phyloP scores from a whole-genome alignment of 495 filamentous ascomycete species.

The Entonaema liquescens region DNA sequence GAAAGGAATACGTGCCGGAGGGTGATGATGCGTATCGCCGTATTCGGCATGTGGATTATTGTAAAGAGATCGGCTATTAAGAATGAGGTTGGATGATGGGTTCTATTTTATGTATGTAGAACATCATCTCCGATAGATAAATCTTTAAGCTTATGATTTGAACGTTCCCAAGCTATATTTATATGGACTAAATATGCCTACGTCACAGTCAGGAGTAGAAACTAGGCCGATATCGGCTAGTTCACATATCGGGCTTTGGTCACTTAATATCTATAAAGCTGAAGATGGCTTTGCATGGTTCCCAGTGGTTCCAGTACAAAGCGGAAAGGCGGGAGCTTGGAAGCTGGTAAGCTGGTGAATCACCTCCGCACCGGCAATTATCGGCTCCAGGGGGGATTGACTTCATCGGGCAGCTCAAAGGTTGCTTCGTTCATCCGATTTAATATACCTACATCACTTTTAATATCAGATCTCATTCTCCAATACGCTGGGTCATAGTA shows the following conservation, averaged over 20 bases:
- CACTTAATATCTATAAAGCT: conserved; percentile 43
- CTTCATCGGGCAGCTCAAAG: conserved; percentile 10
- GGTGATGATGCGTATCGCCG: no score
- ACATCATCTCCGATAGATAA: no score
- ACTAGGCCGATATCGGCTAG: background rate
- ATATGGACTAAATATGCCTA: no score
- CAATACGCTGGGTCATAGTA: conserved; percentile 11
- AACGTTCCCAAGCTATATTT: no score
- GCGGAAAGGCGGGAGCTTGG: background rate
- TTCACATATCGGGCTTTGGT: no score
- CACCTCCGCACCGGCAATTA: conserved; percentile 24
- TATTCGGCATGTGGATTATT: background rate
- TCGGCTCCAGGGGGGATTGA: conserved; percentile 3
- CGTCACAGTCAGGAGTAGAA: background rate
- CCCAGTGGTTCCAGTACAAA: background rate
- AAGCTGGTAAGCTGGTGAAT: background rate
- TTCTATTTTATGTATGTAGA: no score
- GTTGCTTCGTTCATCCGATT: conserved; percentile 1
- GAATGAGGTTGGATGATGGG: background rate
- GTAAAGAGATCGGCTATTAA: background rate
- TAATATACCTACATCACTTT: background rate
- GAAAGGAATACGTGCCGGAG: background rate
- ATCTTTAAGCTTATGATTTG: no score
- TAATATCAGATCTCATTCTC: background rate
- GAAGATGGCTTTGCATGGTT: background rate